Evolutionary conservation across 768 basidiomycete species (phyloP).

Genomic region (Agrocybe praecox): DNA sequence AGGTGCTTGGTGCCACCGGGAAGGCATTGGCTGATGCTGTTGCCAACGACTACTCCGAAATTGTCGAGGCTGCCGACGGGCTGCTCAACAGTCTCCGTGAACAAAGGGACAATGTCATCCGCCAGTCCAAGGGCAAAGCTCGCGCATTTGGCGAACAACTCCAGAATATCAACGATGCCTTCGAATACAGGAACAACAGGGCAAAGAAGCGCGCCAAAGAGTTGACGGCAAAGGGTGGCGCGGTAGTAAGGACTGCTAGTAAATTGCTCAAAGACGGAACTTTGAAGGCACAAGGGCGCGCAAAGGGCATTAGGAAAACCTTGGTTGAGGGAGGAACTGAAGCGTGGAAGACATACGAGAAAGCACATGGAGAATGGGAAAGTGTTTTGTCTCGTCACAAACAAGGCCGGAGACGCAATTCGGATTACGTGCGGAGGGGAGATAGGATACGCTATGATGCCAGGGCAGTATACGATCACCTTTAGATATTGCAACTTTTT

Average conservation of each 20-base stretch:
- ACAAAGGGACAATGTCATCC: conserved; percentile 48
- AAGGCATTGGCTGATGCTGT: conserved; percentile 46
- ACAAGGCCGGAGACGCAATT: neutral
- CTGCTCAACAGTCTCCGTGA: conserved; percentile 51
- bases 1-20: conserved; percentile 47
- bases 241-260: conserved; percentile 44
- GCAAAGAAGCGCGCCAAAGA: conserved; percentile 58
- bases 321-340: conserved; percentile 35
- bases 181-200: conserved; percentile 50
- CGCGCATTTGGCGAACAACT: conserved; percentile 46
- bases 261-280: conserved; percentile 44
- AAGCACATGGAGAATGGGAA: conserved; percentile 19
- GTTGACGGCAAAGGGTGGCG: conserved; percentile 49
- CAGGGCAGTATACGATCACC: neutral
- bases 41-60: conserved; percentile 55
- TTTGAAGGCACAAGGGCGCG: conserved; percentile 43
- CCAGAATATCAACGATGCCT: conserved; percentile 38
- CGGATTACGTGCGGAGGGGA: neutral
- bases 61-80: conserved; percentile 61
- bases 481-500: neutral
- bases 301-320: conserved; percentile 39
- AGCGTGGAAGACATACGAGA: conserved; percentile 23
- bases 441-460: neutral
- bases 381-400: conserved; percentile 4
- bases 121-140: conserved; percentile 51